Conservation (phyloP, 2,329 filamentous ascomycete genomes). For the Penicillium sp. region DNA sequence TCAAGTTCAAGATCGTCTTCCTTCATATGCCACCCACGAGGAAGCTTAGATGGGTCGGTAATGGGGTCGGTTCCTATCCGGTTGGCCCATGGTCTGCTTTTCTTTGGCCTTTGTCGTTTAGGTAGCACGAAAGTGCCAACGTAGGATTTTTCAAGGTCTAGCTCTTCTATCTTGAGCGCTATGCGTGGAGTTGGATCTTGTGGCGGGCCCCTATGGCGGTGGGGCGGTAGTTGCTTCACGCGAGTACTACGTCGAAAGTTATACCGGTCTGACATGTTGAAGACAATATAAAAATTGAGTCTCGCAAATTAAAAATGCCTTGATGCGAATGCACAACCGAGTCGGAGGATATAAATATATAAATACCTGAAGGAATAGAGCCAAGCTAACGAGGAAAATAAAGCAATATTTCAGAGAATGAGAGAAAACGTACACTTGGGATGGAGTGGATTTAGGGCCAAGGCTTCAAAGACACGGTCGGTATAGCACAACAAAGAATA, state of each 20-base stretch:
- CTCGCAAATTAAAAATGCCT: not conserved
- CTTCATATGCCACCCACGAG: constrained; percentile 3
- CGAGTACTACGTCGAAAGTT: not conserved
- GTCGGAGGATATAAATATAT: not conserved
- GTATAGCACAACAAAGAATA: not conserved
- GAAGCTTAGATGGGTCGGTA: not conserved
- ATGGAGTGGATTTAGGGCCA: not conserved
- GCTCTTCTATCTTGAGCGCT: not conserved
- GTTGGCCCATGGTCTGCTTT: not conserved
- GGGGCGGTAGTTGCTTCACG: not conserved
- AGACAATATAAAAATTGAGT: not conserved
- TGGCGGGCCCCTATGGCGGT: not conserved
- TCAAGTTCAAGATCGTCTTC: not conserved
- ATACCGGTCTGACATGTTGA: not conserved
- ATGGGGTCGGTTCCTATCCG: not conserved
- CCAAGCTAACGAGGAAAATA: not conserved
- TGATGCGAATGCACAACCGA: not conserved
- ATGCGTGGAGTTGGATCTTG: not conserved
- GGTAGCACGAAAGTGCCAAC: not conserved
- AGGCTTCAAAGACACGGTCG: not conserved
- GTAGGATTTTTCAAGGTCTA: constrained; percentile 2
- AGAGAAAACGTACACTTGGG: not conserved
- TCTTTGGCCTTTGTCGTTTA: not conserved
- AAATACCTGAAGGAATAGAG: not conserved
- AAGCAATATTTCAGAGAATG: not conserved